Base-by-base conservation (phyloP, 2,329 filamentous ascomycete genomes). In the Talaromyces verruculosus region DNA sequence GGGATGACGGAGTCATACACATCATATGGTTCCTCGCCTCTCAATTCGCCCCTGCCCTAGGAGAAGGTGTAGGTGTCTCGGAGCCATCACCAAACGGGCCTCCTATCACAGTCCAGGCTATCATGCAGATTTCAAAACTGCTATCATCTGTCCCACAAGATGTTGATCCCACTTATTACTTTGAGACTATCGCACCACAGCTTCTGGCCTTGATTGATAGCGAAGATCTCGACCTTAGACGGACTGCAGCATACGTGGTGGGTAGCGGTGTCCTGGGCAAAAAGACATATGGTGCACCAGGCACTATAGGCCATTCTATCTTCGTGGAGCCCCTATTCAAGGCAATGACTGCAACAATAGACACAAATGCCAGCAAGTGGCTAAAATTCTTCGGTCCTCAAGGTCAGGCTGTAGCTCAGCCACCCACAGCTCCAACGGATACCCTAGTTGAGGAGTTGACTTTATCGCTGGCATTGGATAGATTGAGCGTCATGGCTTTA, bases 241-340 rank as follows among this genome's bases (percentile, higher is more conserved):
- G 76, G 64, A 78, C 78, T n/a, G 78, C 76, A 19, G 77, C 79
- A 2, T 81, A 81, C 68, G 73, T 77, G 19, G 75, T 81, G 57
- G 78, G 79, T 6, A 81, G 74, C 69, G 79, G 79, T n/a, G 78
- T 81, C 37, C 66, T 81, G 33, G 73, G 77, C 2, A 81, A 80
- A 66, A 74, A 75, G 35, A 63, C 73, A 15, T 77, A 76, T 65
- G 79, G 79, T 4, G 75, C 78, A 19, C 76, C 76, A 37, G 77
- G 78, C 5, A 76, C 75, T 0, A 73, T 79, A 61, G 79, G 79
- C 0, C 76, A 80, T 69, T 76, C 70, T 3, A 78, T 81, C 39
- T 81, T 81, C 51, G 67, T 80, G 22, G 75, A 78, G 63, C 79
- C 79, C 0, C 70, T 80, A 3, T 77, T 80, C 64, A 76, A 77